Evolutionary conservation across 306 rosid species (phyloP).

Genomic region (Rosa lucieae): DNA sequence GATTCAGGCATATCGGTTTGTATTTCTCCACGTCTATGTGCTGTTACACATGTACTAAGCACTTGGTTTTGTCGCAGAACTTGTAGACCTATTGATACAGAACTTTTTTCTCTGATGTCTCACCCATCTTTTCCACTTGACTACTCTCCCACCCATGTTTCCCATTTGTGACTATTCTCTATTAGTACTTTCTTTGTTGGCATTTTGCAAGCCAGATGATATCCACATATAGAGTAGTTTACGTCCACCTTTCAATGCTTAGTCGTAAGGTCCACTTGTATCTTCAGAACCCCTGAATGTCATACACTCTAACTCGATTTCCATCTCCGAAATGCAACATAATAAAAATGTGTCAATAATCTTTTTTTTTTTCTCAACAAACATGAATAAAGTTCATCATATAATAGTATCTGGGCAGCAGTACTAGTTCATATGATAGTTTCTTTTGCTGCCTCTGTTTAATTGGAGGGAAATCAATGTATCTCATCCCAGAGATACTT

Average conservation of each 20-base stretch:
- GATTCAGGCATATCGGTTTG: background rate
- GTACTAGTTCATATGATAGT: background rate
- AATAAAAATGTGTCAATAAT: background rate
- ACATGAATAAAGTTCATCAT: background rate
- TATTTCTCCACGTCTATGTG: background rate
- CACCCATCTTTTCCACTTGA: conserved; percentile 66
- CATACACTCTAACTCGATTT: background rate
- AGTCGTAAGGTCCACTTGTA: background rate
- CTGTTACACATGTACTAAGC: background rate
- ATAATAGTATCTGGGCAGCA: background rate
- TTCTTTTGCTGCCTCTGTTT: background rate
- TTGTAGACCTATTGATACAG: conserved; percentile 48
- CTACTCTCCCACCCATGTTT: conserved; percentile 46
- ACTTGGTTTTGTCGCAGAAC: background rate
- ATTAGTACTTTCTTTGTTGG: background rate
- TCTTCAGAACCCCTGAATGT: background rate
- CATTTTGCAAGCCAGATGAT: background rate
- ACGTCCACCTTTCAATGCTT: background rate
- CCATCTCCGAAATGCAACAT: background rate
- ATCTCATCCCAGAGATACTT: background rate
- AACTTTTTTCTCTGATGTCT: conserved; percentile 72
- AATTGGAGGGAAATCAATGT: background rate
- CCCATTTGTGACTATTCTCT: background rate
- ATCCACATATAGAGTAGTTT: conserved; percentile 20
- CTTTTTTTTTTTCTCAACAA: background rate